A percentile compares a stretch with the other conserved stretches of the same genome.
Conservation (phyloP, 2,329 filamentous ascomycete genomes). For the Pseudogymnoascus sp. region DNA sequence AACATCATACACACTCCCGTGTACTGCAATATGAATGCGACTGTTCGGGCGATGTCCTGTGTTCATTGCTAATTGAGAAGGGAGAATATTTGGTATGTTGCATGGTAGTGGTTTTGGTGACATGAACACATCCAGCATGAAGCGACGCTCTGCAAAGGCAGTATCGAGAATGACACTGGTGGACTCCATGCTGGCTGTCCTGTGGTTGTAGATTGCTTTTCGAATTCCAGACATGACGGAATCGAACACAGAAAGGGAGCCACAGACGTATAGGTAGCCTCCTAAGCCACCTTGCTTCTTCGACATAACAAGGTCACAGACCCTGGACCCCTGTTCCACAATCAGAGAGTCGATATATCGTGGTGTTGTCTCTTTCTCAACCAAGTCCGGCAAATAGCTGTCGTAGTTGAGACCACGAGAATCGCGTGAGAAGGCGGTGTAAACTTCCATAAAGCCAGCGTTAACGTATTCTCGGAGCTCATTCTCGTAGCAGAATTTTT, state of each 20-base stretch:
- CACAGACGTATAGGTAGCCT: conserved; percentile 42
- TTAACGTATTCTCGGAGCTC: conserved; percentile 40
- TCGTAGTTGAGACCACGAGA: conserved; percentile 41
- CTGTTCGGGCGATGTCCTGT: conserved; percentile 42
- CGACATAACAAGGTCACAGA: conserved; percentile 49
- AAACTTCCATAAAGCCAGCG: conserved; percentile 43
- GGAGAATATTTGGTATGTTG: conserved; percentile 41
- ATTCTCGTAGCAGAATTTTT: conserved; percentile 44
- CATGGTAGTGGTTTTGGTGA: conserved; percentile 44
- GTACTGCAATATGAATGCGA: conserved; percentile 44
- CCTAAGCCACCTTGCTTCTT: conserved; percentile 46
- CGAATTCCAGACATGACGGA: conserved; percentile 48
- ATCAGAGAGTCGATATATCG: conserved; percentile 47
- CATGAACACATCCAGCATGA: conserved; percentile 52
- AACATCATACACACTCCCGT: conserved; percentile 46
- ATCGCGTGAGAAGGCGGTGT: conserved; percentile 46
- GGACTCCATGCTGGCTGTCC: conserved; percentile 43
- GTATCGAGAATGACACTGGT: conserved; percentile 43
- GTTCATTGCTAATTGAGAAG: conserved; percentile 41
- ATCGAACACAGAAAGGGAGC: conserved; percentile 42
- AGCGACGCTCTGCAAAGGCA: conserved; percentile 46
- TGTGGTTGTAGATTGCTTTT: conserved; percentile 47
- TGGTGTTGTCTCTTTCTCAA: conserved; percentile 41
- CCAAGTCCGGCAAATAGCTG: conserved; percentile 32
- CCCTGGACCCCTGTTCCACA: conserved; percentile 40